Base-by-base conservation (phyloP, 768 basidiomycete species). In the Rhodotorula kratochvilovae region DNA sequence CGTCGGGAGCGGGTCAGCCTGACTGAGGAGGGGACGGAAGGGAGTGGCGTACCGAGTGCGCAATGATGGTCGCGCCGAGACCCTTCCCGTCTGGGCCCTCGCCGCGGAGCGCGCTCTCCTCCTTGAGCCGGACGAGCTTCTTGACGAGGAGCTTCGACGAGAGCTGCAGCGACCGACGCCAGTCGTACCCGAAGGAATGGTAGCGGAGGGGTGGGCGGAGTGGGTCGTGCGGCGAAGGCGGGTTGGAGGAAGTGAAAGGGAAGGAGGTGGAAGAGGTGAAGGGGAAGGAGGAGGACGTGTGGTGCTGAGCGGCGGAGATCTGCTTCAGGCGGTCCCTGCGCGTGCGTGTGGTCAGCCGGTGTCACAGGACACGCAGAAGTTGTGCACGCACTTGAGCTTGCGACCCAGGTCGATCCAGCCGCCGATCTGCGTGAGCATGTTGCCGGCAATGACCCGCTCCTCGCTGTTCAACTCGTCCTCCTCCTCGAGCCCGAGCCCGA, bases 181-280 rank as follows among this genome's bases (percentile, higher is more conserved):
- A 77, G 53, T 77, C 76, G 70, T 77, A 77, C 27, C 76, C 76
- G 35, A 53, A 74, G 13, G 66, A 59, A 36, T 70, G 61, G 54
- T 74, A 73, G 19, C 46, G 51, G 13, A 75, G 35, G 6, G 68
- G 68, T 1, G 56, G 68, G 5, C 12, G 63, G 23, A 66, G 64
- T 4, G 33, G 64, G 23, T 53, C 66, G 29, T 15, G 4, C 4
- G 66, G 12, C 1, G 39, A 0, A 6, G 63, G 27, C 29, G 48
- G 19, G 31, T 35, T 1, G 29, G 57, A n/a, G 16, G 48, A 36
- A 58, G 63, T 11, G 45, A 63, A 65, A 31, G 56, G 62, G 43
- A 59, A 54, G 8, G 69, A 65, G 0, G 31, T 19, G 53, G 39
- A 21, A n/a, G n/a, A 16, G 50, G 48, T 46, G 42, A 13, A 16